These are phyloP conservation scores for Otatea glauca DNA, from an alignment of 176 grass and related monocot species.

Conservation along the genomic window DNA sequence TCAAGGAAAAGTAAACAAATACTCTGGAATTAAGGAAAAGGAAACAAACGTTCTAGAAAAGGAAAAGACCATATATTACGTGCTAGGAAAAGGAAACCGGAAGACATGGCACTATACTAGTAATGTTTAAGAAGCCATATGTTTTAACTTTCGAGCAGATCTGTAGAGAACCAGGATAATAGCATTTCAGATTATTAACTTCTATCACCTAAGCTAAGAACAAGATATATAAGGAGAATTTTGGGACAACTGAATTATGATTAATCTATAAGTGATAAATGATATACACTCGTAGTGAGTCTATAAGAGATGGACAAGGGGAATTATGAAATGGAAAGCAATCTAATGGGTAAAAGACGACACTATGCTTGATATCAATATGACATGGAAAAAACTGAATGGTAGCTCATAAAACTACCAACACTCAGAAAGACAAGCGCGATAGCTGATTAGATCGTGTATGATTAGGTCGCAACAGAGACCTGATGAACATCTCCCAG, in stretches of 20 bases:
- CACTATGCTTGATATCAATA: neutral
- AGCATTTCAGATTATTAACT: constrained; percentile 3
- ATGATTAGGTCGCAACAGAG: neutral
- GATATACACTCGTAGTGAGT: neutral
- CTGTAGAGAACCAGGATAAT: neutral
- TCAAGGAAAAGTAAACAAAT: no score
- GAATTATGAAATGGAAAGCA: neutral
- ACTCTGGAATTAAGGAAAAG: no score
- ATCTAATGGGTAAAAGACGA: neutral
- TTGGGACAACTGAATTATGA: neutral
- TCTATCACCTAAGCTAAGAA: constrained; percentile 12
- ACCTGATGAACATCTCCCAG: neutral
- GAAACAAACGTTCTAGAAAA: no score
- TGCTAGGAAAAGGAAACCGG: no score
- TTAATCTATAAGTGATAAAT: neutral
- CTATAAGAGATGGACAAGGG: neutral
- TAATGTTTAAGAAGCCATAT: constrained; percentile 13
- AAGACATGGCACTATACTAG: no score
- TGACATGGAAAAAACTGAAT: neutral
- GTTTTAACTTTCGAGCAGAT: neutral
- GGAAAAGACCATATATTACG: no score
- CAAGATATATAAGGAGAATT: neutral
- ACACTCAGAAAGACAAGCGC: neutral
- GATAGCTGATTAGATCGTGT: neutral
- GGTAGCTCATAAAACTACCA: constrained; percentile 6